Evolutionary conservation across 768 basidiomycete species (phyloP), one percentile per base, ranked within the genome.

Genomic region (Lepiota brunneoincarnata): DNA sequence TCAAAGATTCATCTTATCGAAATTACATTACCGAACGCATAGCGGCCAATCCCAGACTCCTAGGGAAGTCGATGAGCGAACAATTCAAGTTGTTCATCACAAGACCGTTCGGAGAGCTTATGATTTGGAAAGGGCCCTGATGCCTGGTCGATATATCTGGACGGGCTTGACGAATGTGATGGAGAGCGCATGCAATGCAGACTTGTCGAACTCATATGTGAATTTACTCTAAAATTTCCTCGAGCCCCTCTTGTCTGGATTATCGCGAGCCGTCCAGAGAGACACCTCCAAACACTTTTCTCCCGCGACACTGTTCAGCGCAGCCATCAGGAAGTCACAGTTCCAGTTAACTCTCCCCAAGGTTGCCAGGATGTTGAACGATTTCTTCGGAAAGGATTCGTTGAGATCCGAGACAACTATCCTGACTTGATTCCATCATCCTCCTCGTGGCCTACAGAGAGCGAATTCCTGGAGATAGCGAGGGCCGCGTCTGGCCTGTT

Each of bases 81-180:
- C 63, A 64, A 37, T 21, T 62, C 12, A 34, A 51, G 12, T 6
- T 42, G 3, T 43, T 64, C 10, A 44, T 64, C 9, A 36, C 59
- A 3, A 41, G 55, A n/a, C 57, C 63, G 3, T 46, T 61, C 12
- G 45, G 45, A 4, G 28, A 34, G 9, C 12, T 46, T 28, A 31
- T 31, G 26, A 28, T 46, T 17, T 34, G 15, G 45, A 12, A 46
- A 35, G 28, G 20, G n/a, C 15, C 44, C 10, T n/a, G 38, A 37
- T 10, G 31, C 17, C 10, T 57, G 17, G 46, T 67, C 11, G 44
- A 63, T 21, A 59, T 69, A 46, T 15, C n/a, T 46, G 12, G 68
- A 69, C 39, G 67, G 64, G 3, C 51, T 69, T 1, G 67, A 69
- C 36, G 68, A 66, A 49, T 66, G 66, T n/a, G 31, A 56, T 1